Conservation (phyloP, 306 rosid species). For the Gynostemma pentaphyllum region DNA sequence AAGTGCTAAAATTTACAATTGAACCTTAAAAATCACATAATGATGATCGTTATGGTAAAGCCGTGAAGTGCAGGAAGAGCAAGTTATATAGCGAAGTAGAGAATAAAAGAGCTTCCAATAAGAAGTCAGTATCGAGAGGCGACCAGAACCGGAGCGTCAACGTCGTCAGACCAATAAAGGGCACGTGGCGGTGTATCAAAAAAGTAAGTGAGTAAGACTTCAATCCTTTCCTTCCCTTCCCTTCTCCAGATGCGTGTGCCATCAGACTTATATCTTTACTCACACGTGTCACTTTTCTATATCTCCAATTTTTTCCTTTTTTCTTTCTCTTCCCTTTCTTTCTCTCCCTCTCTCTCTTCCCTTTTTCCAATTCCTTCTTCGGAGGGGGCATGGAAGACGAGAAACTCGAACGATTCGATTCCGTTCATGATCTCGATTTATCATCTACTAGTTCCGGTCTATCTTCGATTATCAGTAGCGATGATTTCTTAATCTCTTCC, state of each 20-base stretch:
- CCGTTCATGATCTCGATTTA: constrained; percentile 16
- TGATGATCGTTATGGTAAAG: too few species aligned
- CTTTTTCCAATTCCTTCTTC: neutral
- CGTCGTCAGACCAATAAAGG: neutral
- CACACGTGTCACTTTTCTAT: constrained; percentile 50
- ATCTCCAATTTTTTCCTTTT: constrained; percentile 24
- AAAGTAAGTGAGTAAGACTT: neutral
- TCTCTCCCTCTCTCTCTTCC: neutral
- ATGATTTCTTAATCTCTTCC: constrained; percentile 2
- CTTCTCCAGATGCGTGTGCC: constrained; percentile 37
- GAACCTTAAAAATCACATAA: too few species aligned
- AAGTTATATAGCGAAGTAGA: neutral
- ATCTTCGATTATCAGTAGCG: constrained; percentile 26
- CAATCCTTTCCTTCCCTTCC: neutral
- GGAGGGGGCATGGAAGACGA: neutral
- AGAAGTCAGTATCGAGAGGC: neutral
- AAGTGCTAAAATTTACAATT: too few species aligned
- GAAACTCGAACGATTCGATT: constrained; percentile 34
- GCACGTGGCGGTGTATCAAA: neutral
- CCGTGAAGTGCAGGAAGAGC: neutral
- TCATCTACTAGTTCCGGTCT: constrained; percentile 22
- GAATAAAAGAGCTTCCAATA: neutral
- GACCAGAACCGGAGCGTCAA: constrained; percentile 1
- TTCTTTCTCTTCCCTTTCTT: constrained; percentile 1
- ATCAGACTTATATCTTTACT: constrained; percentile 23